Conservation (phyloP, 2,329 filamentous ascomycete species). For the Monilinia polystroma region DNA sequence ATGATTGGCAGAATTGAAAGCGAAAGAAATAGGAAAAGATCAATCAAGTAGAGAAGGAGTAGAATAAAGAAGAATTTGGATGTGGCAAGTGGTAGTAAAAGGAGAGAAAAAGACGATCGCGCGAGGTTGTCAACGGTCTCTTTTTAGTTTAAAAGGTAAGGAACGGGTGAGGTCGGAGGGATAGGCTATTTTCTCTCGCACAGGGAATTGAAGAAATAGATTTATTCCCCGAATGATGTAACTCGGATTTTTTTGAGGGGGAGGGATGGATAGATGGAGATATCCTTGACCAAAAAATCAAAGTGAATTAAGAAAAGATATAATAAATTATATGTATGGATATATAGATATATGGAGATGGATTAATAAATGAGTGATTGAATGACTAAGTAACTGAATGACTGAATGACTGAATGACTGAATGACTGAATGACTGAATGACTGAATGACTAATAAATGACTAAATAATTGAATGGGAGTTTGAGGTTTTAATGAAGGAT, state of each 20-base stretch:
- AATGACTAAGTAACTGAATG: no score
- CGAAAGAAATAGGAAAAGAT: background rate
- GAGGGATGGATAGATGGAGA: background rate
- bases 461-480: background rate
- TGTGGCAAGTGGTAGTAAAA: background rate
- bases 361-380: no score
- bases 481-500: background rate
- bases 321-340: background rate
- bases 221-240: background rate
- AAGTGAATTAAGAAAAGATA: background rate
- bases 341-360: no score
- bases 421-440: no score
- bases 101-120: slow-evolving; percentile 14
- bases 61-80: background rate
- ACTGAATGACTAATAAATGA: background rate
- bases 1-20: background rate
- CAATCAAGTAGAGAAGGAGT: slow-evolving; percentile 5
- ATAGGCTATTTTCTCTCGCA: no score
- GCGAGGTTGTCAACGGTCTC: slow-evolving; percentile 18
- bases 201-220: background rate
- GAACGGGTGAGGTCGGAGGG: slow-evolving; percentile 16
- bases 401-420: no score
- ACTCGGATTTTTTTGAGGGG: no score
- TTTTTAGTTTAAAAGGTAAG: slow-evolving; percentile 12
- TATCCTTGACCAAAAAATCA: background rate